Evolutionary conservation across 2,329 filamentous ascomycete species (phyloP), one percentile per base, ranked within the genome.

Genomic region (Phialocephala sp.): DNA sequence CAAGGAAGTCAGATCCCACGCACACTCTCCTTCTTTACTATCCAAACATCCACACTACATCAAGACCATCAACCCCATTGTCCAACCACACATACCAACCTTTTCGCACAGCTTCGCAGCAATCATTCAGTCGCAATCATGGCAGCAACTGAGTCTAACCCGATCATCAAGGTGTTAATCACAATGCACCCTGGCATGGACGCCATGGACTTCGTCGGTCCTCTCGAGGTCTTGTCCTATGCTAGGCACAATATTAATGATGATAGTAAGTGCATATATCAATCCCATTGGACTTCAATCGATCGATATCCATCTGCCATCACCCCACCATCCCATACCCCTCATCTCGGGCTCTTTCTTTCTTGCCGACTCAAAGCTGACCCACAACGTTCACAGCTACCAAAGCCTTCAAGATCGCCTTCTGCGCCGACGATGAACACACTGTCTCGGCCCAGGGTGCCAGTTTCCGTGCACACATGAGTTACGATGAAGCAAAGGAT

Each of bases 401-500:
- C 62, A 73, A 72, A 62, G 72, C 73, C 24, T 75, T 74, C 62
- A 47, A 69, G 20, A 64, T 67, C 41, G 64, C 68, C 63, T 74
- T 75, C 60, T 72, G 71, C 58, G 68, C 71, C 76, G 82, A 82
- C 64, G 84, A 86, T 76, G 81, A 85, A 72, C 78, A 82, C 76
- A 83, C 83, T 64, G 80, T 80, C 65, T 84, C 85, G 54, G 78
- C 78, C 63, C 84, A 93, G 78, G 91, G 91, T 71, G 85, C 90
- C 75, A 83, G 88, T 72, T 82, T 95, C 78, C 86, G 87, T 74
- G 88, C 91, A 68, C 89, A 95, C 79, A 89, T 94, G 78, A 84
- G 88, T 76, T 93, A 87, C 83, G 90, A 91, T 76, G 91, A 94
- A 76, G 92, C 91, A 68, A 85, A 92, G 79, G 86, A 92, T 66